Evolutionary conservation across 139 green algal genomes (phyloP).

Genomic region (Limnomonas spitsbergensis): DNA sequence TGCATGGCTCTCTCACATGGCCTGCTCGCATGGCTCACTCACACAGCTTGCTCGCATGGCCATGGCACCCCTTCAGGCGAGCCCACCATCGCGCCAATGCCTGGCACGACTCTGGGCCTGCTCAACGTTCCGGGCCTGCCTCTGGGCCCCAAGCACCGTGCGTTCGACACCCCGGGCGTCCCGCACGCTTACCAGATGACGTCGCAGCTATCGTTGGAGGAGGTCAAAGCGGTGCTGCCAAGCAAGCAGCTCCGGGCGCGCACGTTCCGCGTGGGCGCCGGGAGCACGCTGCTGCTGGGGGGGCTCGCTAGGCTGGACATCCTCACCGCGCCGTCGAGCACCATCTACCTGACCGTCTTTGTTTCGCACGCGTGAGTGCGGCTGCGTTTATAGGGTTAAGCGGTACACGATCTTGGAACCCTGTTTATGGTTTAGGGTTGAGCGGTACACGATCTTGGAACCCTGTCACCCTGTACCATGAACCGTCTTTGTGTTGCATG

Average conservation of each 20-base stretch:
- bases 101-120: conserved; percentile 93
- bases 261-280: conserved; percentile 78
- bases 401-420: no score
- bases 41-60: no score
- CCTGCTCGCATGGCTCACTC: no score
- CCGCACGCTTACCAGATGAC: conserved; percentile 83
- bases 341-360: conserved; percentile 93
- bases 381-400: no score
- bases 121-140: conserved; percentile 65
- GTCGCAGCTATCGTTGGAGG: conserved; percentile 61
- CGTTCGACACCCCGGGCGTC: conserved; percentile 94
- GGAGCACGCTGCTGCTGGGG: conserved; percentile 76
- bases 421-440: no score
- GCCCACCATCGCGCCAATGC: conserved; percentile 81
- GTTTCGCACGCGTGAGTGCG: conserved; percentile 30
- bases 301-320: conserved; percentile 89
- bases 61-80: no score
- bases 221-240: conserved; percentile 68
- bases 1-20: no score
- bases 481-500: no score
- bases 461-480: no score
- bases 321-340: conserved; percentile 52
- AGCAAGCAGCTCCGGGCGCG: conserved; percentile 41
- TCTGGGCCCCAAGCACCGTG: conserved; percentile 60
- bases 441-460: no score